phyloP scores from a whole-genome alignment of 176 grass and related monocot genomes.

The Oryza glaberrima region DNA sequence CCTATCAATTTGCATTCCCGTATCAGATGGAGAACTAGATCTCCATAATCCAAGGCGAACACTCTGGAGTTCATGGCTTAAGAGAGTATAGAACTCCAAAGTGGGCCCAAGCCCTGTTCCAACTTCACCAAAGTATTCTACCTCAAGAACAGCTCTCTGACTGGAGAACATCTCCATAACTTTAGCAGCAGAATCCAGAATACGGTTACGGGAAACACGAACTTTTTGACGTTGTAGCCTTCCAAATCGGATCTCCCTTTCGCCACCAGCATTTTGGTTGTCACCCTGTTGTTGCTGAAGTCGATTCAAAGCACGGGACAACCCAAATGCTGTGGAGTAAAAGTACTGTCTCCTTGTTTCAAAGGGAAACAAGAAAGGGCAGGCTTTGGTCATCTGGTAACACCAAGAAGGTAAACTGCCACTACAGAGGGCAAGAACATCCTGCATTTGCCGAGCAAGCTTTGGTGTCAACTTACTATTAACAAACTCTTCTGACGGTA shows the following conservation, averaged over 20 bases:
- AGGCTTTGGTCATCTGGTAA: conserved; percentile 78
- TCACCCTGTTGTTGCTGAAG: conserved; percentile 91
- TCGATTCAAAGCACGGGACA: conserved; percentile 82
- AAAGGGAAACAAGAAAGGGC: conserved; percentile 89
- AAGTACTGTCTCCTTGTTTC: conserved; percentile 91
- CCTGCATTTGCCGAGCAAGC: conserved; percentile 83
- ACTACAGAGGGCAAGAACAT: conserved; percentile 82
- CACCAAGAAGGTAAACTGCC: conserved; percentile 90
- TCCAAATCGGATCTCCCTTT: conserved; percentile 78
- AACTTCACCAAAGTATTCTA: conserved; percentile 90
- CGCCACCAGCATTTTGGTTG: conserved; percentile 57
- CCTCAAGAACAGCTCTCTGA: conserved; percentile 73
- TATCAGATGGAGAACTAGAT: conserved; percentile 52
- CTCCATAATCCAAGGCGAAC: conserved; percentile 73
- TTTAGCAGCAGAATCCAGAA: conserved; percentile 76
- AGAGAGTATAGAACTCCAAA: conserved; percentile 87
- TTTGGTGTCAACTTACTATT: conserved; percentile 90
- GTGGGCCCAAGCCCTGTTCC: conserved; percentile 89
- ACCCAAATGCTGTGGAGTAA: conserved; percentile 83
- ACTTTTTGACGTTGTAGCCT: conserved; percentile 79
- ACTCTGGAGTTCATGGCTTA: conserved; percentile 76
- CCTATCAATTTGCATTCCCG: conserved; percentile 60
- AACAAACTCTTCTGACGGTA: conserved; percentile 77
- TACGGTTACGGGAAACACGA: conserved; percentile 76
- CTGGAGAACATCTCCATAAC: conserved; percentile 83